Evolutionary conservation across 2,329 filamentous ascomycete genomes (phyloP).

Genomic region (Talaromyces sp.): DNA sequence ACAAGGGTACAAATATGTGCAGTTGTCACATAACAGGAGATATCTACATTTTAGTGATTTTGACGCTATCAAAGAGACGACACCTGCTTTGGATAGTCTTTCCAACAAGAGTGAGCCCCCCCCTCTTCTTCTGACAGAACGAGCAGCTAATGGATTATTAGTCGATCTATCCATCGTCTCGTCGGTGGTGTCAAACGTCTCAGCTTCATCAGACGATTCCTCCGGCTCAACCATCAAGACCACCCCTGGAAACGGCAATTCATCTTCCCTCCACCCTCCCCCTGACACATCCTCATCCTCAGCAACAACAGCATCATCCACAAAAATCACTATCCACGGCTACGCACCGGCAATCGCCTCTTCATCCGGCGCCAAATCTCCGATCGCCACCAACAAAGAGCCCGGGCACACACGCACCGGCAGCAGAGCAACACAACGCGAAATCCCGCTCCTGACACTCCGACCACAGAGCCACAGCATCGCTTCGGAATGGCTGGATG

Average conservation of each 20-base stretch:
- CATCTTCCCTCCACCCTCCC: background rate
- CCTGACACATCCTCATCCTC: slow-evolving; percentile 14
- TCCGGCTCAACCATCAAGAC: slow-evolving; percentile 49
- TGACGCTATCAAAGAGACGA: slow-evolving; percentile 57
- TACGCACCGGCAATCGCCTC: slow-evolving; percentile 44
- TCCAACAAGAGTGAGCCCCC: slow-evolving; percentile 63
- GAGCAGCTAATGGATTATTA: slow-evolving; percentile 24
- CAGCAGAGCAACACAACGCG: slow-evolving; percentile 48
- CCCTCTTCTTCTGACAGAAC: background rate
- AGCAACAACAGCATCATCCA: slow-evolving; percentile 41
- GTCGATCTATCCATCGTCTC: slow-evolving; percentile 84
- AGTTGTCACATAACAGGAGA: slow-evolving; percentile 84
- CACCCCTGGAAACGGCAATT: slow-evolving; percentile 27
- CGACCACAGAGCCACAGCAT: slow-evolving; percentile 75
- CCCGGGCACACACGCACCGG: slow-evolving; percentile 31
- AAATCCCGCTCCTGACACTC: slow-evolving; percentile 75
- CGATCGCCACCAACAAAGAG: slow-evolving; percentile 31
- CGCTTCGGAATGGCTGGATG: slow-evolving; percentile 95
- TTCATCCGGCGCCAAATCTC: slow-evolving; percentile 19
- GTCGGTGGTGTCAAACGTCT: slow-evolving; percentile 91
- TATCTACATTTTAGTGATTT: slow-evolving; percentile 91
- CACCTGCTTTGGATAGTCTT: slow-evolving; percentile 70
- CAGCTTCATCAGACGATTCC: slow-evolving; percentile 56
- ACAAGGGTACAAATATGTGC: slow-evolving; percentile 74
- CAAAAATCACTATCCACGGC: slow-evolving; percentile 89